Base-by-base conservation (phyloP, 257 asterid species). In the Ajuga chamaepitys region DNA sequence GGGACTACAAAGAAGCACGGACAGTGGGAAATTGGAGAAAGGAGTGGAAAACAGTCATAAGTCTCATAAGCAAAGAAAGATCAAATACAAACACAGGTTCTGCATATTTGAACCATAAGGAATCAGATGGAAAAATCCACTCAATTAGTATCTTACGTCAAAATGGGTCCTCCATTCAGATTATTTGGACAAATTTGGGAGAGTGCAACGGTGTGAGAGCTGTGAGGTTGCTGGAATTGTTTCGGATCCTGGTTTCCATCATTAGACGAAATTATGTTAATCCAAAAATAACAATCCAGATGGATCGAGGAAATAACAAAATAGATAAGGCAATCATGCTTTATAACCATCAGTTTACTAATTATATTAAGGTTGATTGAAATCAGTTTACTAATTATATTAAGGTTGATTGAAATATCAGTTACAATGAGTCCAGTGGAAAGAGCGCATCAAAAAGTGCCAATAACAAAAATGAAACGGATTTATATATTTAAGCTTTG, bases 161-260 rank as follows among this genome's bases (percentile, higher is more conserved):
- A 75, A 77, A 81, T 66, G 69, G 80, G 77, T 26, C 86, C 90
- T 65, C 95, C 98, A 62, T 56, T 84, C 37, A 80, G 80, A 77
- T 91, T 88, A 82, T 84, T 88, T 45, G 95, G 96, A 78, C 77
- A 77, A 69, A 71, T 80, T 85, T 86, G 93, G 70, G 95, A 79
- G 63, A 94, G 95, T 64, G 93, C 95, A 77, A 72, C 16, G 58
- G 83, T 51, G 61, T 94, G 99, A 61, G 99, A 94, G 73, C 82
- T 71, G 64, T 94, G 99, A 75, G 97, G 87, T 62, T 76, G 91
- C 82, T 77, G 91, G 76, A 87, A 74, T 67, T 77, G 99, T 77
- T 81, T 88, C n/a, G 85, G 88, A 64, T 94, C 99, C 85, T 88
- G 88, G 62, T 74, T 65, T 71, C 75, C 86, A 79, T 66, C 73